These are phyloP conservation scores for Biscutella laevigata DNA, from an alignment of 441 rosid genomes.

Conservation along the genomic window DNA sequence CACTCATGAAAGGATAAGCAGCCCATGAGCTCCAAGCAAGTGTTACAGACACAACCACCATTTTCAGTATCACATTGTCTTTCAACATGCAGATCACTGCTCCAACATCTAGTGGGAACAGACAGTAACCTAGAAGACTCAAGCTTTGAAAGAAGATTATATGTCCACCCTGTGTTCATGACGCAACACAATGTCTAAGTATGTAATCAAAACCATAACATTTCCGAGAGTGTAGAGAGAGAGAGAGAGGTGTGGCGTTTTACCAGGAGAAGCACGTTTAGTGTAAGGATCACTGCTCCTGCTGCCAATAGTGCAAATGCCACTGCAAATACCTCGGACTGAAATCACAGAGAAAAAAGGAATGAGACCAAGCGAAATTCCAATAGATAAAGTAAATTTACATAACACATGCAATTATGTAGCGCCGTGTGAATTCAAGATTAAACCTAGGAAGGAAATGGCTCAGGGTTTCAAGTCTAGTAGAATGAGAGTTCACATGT, in stretches of 20 bases:
- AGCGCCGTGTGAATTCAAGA: neutral
- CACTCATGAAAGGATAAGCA: slow-evolving; percentile 97
- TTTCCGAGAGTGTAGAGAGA: too few relatives aligned
- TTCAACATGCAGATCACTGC: slow-evolving; percentile 80
- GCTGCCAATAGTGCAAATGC: slow-evolving; percentile 94
- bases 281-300: slow-evolving; percentile 85
- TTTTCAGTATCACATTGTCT: slow-evolving; percentile 65
- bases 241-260: too few relatives aligned
- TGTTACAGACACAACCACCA: slow-evolving; percentile 65
- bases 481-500: neutral
- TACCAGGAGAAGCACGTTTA: slow-evolving; percentile 91
- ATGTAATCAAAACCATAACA: neutral
- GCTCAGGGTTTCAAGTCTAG: neutral
- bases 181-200: neutral
- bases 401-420: neutral
- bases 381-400: neutral
- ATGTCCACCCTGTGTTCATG: slow-evolving; percentile 67
- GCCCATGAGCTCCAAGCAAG: slow-evolving; percentile 99
- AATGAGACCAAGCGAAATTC: neutral
- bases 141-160: slow-evolving; percentile 88
- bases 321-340: slow-evolving; percentile 94
- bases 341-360: slow-evolving; percentile 7
- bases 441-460: neutral
- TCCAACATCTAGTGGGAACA: slow-evolving; percentile 83
- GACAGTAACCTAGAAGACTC: slow-evolving; percentile 85